Evolutionary conservation across 176 grass and related monocot genomes (phyloP), one percentile per base, ranked within the genome.

Genomic region (Alopecurus myosuroides): DNA sequence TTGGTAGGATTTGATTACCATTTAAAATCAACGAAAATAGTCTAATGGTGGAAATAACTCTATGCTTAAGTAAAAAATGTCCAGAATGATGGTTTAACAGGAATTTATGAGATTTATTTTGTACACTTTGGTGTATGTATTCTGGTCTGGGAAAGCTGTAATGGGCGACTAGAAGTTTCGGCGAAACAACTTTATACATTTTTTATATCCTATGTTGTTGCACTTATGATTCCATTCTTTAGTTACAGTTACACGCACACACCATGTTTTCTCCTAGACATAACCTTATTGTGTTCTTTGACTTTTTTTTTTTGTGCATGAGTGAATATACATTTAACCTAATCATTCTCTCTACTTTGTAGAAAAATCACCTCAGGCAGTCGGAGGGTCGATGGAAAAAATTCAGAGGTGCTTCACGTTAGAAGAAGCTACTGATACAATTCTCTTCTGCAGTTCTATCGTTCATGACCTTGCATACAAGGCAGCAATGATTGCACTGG

Each of bases 361-460:
- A 88, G 88, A 80, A 89, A 85, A 83, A 89, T 70, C 82, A 33
- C 40, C 63, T 49, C 64, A 39, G 56, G 48, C 58, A 72, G 63
- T 83, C 62, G 82, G 91, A 92, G 91, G 26, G 58, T 70, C 86
- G 18, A 86, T 49, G 81, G 83, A 83, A 82, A 75, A 86, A 80
- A 90, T 84, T 39, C 88, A 68, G 50, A 93, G 85, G 89, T 93
- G 87, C 68, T 95, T 98, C 80, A 92, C 93, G 60, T 82, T 95
- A 45, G 93, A 98, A 92, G 93, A 98, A 79, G 91, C 95, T 68
- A 77, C 95, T 19, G 93, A 98, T 80, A 86, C 91, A 18, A 89
- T 98, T 85, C 80, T 95, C 44, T 88, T 93, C 41, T 98, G 95
- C 86, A 98, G 90, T 88, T 98, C 95, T 52, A 90, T 98, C 53